phyloP scores from a whole-genome alignment of 139 green algal genomes.

The Pycnococcus provasolii region DNA sequence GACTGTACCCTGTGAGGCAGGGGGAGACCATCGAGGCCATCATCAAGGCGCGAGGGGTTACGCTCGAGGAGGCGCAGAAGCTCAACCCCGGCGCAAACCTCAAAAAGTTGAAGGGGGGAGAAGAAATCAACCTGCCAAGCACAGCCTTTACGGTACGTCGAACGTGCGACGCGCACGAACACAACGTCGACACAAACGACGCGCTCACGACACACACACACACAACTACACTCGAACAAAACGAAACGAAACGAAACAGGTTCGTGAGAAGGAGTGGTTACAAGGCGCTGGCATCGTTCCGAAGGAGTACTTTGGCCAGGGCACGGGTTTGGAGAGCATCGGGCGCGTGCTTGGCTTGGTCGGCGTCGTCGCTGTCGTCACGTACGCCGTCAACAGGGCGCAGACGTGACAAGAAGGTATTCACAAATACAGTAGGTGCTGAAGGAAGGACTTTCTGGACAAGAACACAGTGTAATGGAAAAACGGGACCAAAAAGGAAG shows the following conservation, averaged over 20 bases:
- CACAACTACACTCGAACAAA: slow-evolving; percentile 57
- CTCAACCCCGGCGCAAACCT: slow-evolving; percentile 67
- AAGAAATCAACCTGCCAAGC: slow-evolving; percentile 18
- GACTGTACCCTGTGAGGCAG: slow-evolving; percentile 62
- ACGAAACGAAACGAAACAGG: slow-evolving; percentile 69
- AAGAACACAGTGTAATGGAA: too few species aligned
- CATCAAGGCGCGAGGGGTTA: slow-evolving; percentile 58
- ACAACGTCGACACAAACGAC: neutral
- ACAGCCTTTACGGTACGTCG: neutral
- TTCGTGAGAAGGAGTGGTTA: slow-evolving; percentile 79
- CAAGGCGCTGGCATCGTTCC: neutral
- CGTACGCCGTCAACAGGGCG: too few species aligned
- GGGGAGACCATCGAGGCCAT: slow-evolving; percentile 65
- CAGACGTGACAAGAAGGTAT: too few species aligned
- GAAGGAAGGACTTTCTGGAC: too few species aligned
- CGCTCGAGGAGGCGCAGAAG: slow-evolving; percentile 45
- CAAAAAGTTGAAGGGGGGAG: slow-evolving; percentile 33
- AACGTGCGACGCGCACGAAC: neutral
- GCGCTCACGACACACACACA: slow-evolving; percentile 27
- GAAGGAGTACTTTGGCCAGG: too few species aligned
- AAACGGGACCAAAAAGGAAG: too few species aligned
- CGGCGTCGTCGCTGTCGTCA: too few species aligned
- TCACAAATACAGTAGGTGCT: too few species aligned
- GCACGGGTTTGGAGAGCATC: too few species aligned
- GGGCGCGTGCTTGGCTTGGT: too few species aligned